phyloP scores from a whole-genome alignment of 108 stramenopile genomes.

The Parietichytrium sp. region DNA sequence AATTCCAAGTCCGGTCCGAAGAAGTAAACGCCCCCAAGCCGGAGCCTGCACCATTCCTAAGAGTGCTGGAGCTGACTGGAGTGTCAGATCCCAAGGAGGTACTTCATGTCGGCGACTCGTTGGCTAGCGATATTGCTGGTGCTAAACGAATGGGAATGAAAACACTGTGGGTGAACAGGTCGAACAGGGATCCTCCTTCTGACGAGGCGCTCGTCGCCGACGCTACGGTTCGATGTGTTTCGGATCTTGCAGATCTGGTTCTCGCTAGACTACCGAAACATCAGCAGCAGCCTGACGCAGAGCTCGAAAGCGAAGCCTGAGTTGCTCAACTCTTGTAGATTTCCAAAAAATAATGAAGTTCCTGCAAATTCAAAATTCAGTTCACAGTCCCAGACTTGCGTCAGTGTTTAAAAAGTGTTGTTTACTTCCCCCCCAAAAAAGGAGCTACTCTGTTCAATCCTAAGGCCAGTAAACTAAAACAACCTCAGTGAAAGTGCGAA shows the following conservation, averaged over 20 bases:
- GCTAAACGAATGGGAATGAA: background rate
- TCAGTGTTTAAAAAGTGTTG: too few relatives aligned
- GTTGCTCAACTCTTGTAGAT: too few relatives aligned
- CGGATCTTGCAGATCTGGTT: constrained; percentile 5
- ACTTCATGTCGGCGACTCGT: background rate
- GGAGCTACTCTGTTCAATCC: too few relatives aligned
- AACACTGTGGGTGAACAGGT: background rate
- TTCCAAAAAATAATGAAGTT: too few relatives aligned
- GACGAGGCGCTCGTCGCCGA: too few relatives aligned
- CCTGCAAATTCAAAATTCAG: too few relatives aligned
- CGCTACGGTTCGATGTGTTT: constrained; percentile 7
- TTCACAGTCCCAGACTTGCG: too few relatives aligned
- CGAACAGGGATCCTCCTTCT: background rate
- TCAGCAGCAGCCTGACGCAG: too few relatives aligned
- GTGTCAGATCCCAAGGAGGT: background rate
- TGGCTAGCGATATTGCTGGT: background rate
- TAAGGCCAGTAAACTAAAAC: too few relatives aligned
- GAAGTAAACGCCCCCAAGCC: background rate
- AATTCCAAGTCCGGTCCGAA: background rate
- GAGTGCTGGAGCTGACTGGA: background rate
- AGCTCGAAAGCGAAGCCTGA: too few relatives aligned
- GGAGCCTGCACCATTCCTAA: background rate
- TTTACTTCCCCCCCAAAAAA: too few relatives aligned
- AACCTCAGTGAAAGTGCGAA: too few relatives aligned
- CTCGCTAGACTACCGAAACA: background rate